phyloP scores from a whole-genome alignment of 352 stramenopile species.

The Globisporangium canariense region DNA sequence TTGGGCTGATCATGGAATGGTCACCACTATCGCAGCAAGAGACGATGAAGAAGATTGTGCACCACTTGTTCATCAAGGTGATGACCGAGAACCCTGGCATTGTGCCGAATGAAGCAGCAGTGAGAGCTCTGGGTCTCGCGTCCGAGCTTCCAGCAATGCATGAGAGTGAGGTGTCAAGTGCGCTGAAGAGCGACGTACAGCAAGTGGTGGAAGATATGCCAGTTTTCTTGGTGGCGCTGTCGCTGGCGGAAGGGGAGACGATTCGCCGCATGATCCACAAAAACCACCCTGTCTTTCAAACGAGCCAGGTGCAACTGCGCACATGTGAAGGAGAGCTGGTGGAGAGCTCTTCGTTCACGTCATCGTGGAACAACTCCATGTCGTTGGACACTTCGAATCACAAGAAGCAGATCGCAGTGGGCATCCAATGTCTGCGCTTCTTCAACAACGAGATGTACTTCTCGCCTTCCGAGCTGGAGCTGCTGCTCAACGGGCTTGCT shows the following conservation, averaged over 20 bases:
- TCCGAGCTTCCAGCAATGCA: slow-evolving; percentile 23
- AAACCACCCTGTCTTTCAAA: slow-evolving; percentile 69
- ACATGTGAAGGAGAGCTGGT: slow-evolving; percentile 81
- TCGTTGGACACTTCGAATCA: slow-evolving; percentile 6
- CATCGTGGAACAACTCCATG: slow-evolving; percentile 35
- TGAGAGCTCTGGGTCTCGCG: slow-evolving; percentile 40
- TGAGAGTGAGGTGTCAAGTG: slow-evolving; percentile 18
- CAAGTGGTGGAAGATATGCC: slow-evolving; percentile 33
- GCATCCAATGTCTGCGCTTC: slow-evolving; percentile 92
- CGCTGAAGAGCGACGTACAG: slow-evolving; percentile 44
- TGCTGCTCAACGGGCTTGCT: slow-evolving; percentile 81
- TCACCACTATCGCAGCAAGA: slow-evolving; percentile 70
- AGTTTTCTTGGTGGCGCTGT: slow-evolving; percentile 94
- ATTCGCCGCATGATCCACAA: slow-evolving; percentile 95
- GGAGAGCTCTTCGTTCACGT: slow-evolving; percentile 74
- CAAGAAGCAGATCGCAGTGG: slow-evolving; percentile 40
- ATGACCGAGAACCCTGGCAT: slow-evolving; percentile 34
- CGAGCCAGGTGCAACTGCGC: slow-evolving; percentile 64
- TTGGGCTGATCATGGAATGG: slow-evolving; percentile 88
- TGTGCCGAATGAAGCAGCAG: slow-evolving; percentile 67
- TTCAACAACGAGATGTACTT: slow-evolving; percentile 99
- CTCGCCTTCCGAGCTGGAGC: slow-evolving; percentile 89
- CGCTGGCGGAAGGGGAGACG: slow-evolving; percentile 96
- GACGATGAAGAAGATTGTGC: slow-evolving; percentile 62
- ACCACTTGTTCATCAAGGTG: slow-evolving; percentile 58